Conservation (phyloP, 106 monocot species). For the Dactylorhiza incarnata region DNA sequence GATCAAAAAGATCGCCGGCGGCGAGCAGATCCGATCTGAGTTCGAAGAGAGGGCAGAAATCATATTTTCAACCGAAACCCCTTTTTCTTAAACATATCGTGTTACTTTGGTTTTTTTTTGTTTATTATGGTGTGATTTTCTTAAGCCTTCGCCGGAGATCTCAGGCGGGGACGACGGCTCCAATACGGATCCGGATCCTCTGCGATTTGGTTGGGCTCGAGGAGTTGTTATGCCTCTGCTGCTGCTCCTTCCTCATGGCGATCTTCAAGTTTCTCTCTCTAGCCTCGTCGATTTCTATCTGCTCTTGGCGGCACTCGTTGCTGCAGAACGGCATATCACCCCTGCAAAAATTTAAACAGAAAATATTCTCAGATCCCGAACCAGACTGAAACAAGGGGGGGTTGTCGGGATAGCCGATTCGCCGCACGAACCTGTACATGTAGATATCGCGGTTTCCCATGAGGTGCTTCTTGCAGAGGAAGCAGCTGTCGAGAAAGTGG, state of each 20-base stretch:
- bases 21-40: neutral
- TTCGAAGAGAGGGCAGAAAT: neutral
- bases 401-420: too few relatives aligned
- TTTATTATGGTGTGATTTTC: neutral
- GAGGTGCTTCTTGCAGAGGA: conserved; percentile 65
- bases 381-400: neutral
- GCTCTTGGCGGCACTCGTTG: conserved; percentile 40
- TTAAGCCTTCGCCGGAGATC: neutral
- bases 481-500: conserved; percentile 68
- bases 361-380: neutral
- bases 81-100: neutral
- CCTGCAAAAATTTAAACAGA: conserved; percentile 11
- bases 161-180: conserved; percentile 1
- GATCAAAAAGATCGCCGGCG: neutral
- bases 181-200: neutral
- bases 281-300: conserved; percentile 50
- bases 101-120: neutral
- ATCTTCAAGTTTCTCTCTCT: conserved; percentile 2
- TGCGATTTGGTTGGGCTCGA: conserved; percentile 1
- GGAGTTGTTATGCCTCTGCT: neutral
- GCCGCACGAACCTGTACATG: conserved; percentile 67
- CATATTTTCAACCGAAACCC: neutral
- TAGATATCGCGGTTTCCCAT: conserved; percentile 58
- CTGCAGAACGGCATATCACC: conserved; percentile 52
- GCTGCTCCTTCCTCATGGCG: neutral